Evolutionary conservation across 2,329 filamentous ascomycete genomes (phyloP), one percentile per base, ranked within the genome.

Genomic region (Aschersonia sp.): DNA sequence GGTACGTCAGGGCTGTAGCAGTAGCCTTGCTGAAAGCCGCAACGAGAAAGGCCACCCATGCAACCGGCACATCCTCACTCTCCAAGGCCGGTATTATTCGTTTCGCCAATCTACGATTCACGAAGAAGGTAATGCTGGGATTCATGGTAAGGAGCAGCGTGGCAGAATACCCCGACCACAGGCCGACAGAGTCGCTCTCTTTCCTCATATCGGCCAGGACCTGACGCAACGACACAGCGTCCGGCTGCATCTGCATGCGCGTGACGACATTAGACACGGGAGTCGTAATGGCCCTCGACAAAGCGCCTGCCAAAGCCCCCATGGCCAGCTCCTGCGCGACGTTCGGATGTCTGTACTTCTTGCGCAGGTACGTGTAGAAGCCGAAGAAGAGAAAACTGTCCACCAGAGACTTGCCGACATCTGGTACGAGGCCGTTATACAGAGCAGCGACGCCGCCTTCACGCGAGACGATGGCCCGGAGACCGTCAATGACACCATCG

Each of bases 141-240:
- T 95, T 95, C 31, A 94, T 70, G 1, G 89, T 89, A 46, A 94
- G 67, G 40, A 95, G 73, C 50, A 94, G 63, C 29, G 77, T 82
- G 2, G 88, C 87, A 28, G 84, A 86, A 62, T 94, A 94, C 0
- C 89, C 89, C 0, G 87, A 83, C 89, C 89, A 95, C 56, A 95
- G 83, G 2, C 87, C 88, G 43, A 70, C 60, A 7, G 89, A 51
- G 0, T 89, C 88, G 55, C 83, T 84, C 59, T 91, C 83, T 2
- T 68, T 58, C 41, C 70, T 66, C 51, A 94, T 89, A 42, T 77
- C 71, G 1, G 68, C 63, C 20, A 82, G 72, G 31, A 87, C 85
- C 46, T 82, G 72, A 31, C 62, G 56, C 4, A 78, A 71, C 51
- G 61, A 72, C 53, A 57, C 61, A 56, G 62, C 30, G 30, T 61